Percentiles rank a stretch among this genome's conserved stretches.
Evolutionary conservation across 2,329 filamentous ascomycete species (phyloP).

Genomic region (Akanthomyces dipterigenus): DNA sequence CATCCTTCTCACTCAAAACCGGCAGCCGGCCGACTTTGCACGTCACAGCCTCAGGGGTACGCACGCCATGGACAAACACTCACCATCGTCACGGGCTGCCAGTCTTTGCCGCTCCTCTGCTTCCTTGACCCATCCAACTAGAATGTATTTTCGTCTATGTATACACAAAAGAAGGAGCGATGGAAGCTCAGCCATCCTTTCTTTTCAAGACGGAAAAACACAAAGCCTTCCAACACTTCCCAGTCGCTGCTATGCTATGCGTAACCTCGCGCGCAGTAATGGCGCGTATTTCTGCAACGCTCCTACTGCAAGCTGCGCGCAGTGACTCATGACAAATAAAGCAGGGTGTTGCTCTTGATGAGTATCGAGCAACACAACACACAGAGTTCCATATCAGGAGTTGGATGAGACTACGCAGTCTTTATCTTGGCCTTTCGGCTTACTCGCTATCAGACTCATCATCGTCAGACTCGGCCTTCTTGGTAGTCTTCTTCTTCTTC

Average conservation of each 20-base stretch:
- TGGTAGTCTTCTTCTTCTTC: slow-evolving; percentile 57
- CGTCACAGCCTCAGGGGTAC: slow-evolving; percentile 10
- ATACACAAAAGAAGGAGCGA: not conserved
- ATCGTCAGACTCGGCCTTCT: slow-evolving; percentile 36
- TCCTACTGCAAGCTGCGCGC: not conserved
- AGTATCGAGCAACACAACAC: not conserved
- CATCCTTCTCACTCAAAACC: not conserved
- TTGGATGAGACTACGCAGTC: slow-evolving; percentile 4
- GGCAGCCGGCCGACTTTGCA: not conserved
- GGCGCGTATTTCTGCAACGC: slow-evolving; percentile 3
- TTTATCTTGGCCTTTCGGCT: not conserved
- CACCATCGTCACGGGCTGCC: not conserved
- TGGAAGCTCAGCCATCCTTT: not conserved
- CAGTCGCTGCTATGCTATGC: not conserved
- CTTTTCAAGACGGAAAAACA: not conserved
- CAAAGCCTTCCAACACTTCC: not conserved
- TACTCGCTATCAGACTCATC: slow-evolving; percentile 26
- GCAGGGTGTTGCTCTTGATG: not conserved
- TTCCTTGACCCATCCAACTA: not conserved
- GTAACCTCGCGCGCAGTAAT: not conserved
- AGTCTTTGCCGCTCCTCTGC: not conserved
- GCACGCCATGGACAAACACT: not conserved
- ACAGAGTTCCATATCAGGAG: not conserved
- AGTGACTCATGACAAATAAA: not conserved
- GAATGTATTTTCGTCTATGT: slow-evolving; percentile 2